Base-by-base conservation (phyloP, 1,284 basidiomycete genomes). In the Ceratorhiza oryzae-sativae region DNA sequence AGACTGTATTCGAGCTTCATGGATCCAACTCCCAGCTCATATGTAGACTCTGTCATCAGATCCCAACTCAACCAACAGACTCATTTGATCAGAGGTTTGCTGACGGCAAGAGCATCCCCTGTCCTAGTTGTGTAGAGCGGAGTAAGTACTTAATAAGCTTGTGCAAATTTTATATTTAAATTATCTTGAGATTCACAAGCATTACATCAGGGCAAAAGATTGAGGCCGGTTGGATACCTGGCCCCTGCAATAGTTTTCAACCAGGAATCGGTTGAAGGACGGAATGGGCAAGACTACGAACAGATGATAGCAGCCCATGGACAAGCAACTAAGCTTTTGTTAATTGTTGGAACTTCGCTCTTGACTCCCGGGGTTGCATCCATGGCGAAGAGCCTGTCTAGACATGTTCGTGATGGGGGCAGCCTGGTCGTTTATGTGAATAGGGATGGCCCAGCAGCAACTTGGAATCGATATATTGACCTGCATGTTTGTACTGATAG, bases 381-480 rank as follows among this genome's bases (percentile, higher is more conserved):
- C 15, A 6, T 65, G 34, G 46, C 46, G 2, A 65, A 23, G 20
- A 32, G 25, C 1, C 27, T 65, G 8, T 45, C 61, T 13, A 36
- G 18, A 5, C 23, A 18, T 12, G 46, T 65, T 3, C 45, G 46
- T 6, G n/a, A 39, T 12, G 12, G 10, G 5, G 46, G 46, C 3
- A 46, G 61, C 5, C 12, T 49, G 46, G 61, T 65, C 3, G 30
- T 65, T 10, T 65, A 51, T 39, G 20, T 65, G 30, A 51, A 65
- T 42, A 1, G 61, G 3, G 27, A 65, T 4, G 25, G 25, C 6
- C 32, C 27, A 9, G 25, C 42, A 10, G 15, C 42, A 8, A 34
- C 3, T 12, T 65, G 61, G 61, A 30, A 30, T 23, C 15, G 23
- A 25, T 49, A 49, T 32, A 10, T 65, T 20, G 61, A 65, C 27